Percentiles rank a stretch among this genome's conserved stretches.
Evolutionary conservation across 1,139 yeast genomes (phyloP).

Genomic region (Saccharomyces hybrid): DNA sequence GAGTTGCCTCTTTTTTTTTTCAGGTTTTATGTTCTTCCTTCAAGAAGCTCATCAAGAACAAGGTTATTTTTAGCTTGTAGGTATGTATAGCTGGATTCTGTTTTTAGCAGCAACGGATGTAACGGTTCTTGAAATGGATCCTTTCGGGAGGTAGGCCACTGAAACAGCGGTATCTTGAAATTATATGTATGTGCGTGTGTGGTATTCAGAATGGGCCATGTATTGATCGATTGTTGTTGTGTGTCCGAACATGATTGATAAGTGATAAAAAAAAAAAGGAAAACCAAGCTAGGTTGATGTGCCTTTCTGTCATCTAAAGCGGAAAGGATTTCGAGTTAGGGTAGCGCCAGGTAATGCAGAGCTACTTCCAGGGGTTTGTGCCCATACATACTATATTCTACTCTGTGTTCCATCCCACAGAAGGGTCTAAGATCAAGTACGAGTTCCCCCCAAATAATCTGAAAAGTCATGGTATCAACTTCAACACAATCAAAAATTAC

Average conservation of each 20-base stretch:
- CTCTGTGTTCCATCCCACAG: constrained; percentile 89
- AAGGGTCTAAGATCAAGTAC: constrained; percentile 88
- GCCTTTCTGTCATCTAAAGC: not conserved
- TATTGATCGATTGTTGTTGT: not conserved
- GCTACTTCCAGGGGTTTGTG: constrained; percentile 29
- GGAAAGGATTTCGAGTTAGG: not conserved
- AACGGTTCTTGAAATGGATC: too few species aligned
- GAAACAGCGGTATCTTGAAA: not conserved
- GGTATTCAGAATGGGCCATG: not conserved
- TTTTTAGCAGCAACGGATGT: too few species aligned
- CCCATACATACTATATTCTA: constrained; percentile 85
- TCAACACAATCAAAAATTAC: constrained; percentile 81
- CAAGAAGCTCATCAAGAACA: too few species aligned
- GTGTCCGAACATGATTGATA: not conserved
- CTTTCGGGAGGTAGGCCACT: too few species aligned
- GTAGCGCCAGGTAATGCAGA: not conserved
- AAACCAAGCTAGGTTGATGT: not conserved
- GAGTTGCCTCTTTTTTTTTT: too few species aligned
- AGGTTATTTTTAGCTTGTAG: too few species aligned
- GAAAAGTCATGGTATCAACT: constrained; percentile 53
- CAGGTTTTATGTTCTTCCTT: too few species aligned
- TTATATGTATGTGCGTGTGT: not conserved
- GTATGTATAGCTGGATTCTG: too few species aligned
- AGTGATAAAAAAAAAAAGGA: not conserved
- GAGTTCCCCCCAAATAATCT: constrained; percentile 71